Evolutionary conservation across 2,329 filamentous ascomycete genomes (phyloP).

Genomic region (Nothophoma quercina): DNA sequence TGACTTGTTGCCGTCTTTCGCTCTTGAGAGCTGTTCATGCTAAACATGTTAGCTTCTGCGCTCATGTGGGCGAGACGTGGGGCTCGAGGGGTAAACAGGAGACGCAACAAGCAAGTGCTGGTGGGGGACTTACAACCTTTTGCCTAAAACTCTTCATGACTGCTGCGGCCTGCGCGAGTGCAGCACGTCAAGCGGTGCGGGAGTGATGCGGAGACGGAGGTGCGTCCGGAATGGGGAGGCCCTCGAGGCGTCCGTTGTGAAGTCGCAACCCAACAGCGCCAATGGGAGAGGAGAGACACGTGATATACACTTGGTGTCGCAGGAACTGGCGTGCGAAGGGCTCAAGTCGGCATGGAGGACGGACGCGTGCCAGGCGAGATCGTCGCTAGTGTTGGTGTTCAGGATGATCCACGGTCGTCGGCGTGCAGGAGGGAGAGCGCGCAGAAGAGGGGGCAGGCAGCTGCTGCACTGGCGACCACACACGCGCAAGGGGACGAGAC

Average conservation of each 20-base stretch:
- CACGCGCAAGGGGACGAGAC: slow-evolving; percentile 23
- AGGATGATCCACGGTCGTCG: slow-evolving; percentile 33
- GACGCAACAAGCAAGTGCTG: slow-evolving; percentile 22
- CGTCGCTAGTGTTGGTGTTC: slow-evolving; percentile 39
- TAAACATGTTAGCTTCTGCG: slow-evolving; percentile 60
- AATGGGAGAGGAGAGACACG: slow-evolving; percentile 33
- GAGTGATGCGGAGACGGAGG: slow-evolving; percentile 34
- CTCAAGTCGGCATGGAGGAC: slow-evolving; percentile 43
- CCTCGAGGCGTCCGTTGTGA: slow-evolving; percentile 32
- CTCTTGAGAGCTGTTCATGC: slow-evolving; percentile 87
- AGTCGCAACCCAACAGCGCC: slow-evolving; percentile 36
- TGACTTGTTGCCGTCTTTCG: slow-evolving; percentile 81
- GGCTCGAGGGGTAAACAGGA: slow-evolving; percentile 27
- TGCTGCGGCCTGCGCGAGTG: slow-evolving; percentile 57
- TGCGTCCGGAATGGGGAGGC: slow-evolving; percentile 31
- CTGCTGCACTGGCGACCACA: slow-evolving; percentile 29
- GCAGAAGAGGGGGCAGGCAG: slow-evolving; percentile 33
- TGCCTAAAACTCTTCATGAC: slow-evolving; percentile 97
- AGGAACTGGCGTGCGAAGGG: slow-evolving; percentile 21
- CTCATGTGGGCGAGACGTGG: slow-evolving; percentile 35
- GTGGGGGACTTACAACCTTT: slow-evolving; percentile 80
- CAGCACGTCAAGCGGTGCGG: slow-evolving; percentile 40
- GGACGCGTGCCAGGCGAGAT: slow-evolving; percentile 35
- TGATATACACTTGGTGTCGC: slow-evolving; percentile 28
- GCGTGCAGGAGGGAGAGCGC: slow-evolving; percentile 32